Conservation (phyloP, 345 rosid genomes). For the Boechera stricta region DNA sequence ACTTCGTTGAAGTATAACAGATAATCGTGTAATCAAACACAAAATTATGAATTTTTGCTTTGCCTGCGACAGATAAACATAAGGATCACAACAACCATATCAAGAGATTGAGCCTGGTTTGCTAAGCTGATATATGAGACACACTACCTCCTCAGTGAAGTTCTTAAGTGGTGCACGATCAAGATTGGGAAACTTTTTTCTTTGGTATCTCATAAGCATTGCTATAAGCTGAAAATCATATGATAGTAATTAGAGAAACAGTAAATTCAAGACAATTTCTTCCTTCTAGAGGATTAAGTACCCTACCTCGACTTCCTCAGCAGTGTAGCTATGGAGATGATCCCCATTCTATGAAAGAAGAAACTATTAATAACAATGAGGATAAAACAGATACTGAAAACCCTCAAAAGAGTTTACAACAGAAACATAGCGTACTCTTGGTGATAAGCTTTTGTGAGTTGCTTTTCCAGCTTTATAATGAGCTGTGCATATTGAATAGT, state of each 20-base stretch:
- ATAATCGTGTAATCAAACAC: slow-evolving; percentile 58
- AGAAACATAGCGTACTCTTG: slow-evolving; percentile 5
- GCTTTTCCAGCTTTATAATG: slow-evolving; percentile 10
- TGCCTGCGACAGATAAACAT: slow-evolving; percentile 42
- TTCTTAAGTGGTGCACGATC: slow-evolving; percentile 47
- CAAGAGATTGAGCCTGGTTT: slow-evolving; percentile 20
- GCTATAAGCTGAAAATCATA: slow-evolving; percentile 60
- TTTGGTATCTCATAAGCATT: slow-evolving; percentile 64
- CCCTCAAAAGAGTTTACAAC: not conserved
- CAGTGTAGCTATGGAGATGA: slow-evolving; percentile 63
- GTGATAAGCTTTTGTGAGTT: slow-evolving; percentile 11
- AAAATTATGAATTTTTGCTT: slow-evolving; percentile 55
- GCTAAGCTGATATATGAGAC: slow-evolving; percentile 23
- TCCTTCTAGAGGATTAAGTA: slow-evolving; percentile 28
- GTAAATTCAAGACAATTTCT: slow-evolving; percentile 9
- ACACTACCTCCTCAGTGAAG: slow-evolving; percentile 55
- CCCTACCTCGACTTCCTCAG: slow-evolving; percentile 71
- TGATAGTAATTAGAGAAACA: slow-evolving; percentile 33
- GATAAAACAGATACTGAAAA: slow-evolving; percentile 12
- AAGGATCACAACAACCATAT: slow-evolving; percentile 15
- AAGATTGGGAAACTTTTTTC: slow-evolving; percentile 68
- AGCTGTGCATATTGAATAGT: not conserved
- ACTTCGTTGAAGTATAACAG: slow-evolving; percentile 56
- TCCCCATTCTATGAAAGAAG: slow-evolving; percentile 55
- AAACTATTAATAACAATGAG: slow-evolving; percentile 26